Conservation (phyloP, 129 eudicot species). For the Lactuca saligna region DNA sequence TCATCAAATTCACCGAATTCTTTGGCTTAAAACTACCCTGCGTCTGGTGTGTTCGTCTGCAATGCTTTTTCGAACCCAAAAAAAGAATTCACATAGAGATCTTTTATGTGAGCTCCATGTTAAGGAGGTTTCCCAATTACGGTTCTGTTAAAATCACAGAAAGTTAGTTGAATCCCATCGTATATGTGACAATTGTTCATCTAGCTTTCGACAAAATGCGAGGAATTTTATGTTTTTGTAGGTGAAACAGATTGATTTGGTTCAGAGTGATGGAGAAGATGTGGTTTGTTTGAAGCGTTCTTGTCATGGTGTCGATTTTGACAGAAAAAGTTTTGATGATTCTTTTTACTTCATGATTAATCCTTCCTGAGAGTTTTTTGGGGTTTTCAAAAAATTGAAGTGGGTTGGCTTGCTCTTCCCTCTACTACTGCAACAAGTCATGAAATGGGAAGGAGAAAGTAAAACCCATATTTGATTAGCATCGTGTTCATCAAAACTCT, state of each 20-base stretch:
- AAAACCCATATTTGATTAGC: no score
- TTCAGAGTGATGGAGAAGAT: constrained; percentile 39
- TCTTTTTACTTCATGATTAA: constrained; percentile 55
- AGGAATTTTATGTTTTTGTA: constrained; percentile 40
- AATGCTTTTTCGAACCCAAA: constrained; percentile 56
- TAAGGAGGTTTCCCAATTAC: constrained; percentile 61
- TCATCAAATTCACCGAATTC: constrained; percentile 64
- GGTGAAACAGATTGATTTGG: constrained; percentile 47
- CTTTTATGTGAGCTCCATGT: constrained; percentile 74
- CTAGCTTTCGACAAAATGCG: constrained; percentile 35
- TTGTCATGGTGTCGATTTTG: constrained; percentile 68
- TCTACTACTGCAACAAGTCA: no score
- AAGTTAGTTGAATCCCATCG: constrained; percentile 52
- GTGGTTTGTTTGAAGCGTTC: constrained; percentile 57
- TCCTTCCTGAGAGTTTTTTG: constrained; percentile 57
- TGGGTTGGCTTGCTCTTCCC: neutral
- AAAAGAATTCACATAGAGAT: constrained; percentile 45
- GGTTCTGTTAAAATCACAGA: constrained; percentile 64
- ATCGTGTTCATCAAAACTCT: no score
- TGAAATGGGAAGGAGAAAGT: no score
- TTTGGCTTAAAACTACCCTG: constrained; percentile 91
- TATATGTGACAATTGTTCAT: constrained; percentile 79
- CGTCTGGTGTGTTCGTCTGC: constrained; percentile 69
- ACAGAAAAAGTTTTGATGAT: constrained; percentile 33
- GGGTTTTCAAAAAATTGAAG: constrained; percentile 44